Base-by-base conservation (phyloP, 208 protist genomes). In the Naegleria fowleri region DNA sequence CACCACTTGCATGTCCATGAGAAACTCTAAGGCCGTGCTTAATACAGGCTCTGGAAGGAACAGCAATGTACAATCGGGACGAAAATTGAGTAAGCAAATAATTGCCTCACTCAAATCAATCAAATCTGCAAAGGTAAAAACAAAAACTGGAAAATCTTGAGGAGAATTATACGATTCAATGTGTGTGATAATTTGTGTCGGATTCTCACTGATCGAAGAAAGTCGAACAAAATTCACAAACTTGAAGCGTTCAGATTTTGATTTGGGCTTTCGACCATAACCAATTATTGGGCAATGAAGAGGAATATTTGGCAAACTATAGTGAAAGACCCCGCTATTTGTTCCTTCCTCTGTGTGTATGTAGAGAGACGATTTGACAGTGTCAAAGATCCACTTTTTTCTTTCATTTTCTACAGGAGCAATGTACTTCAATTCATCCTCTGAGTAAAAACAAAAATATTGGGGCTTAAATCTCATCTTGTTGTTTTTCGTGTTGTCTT, bases 371-470 rank as follows among this genome's bases (percentile, higher is more conserved):
- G 15, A 38, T n/a, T 40, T 52, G n/a, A 58, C 5, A 25, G 4
- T 19, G 19, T 43, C 6, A 59, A 43, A 89, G 13, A 89, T 33
- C 86, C 86, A 89, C 9, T 67, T 40, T n/a, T 89, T 89, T 52
- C 86, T 39, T 22, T 59, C 5, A 33, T 4, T 89, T 67, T 89
- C 86, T 4, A 67, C n/a, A 19, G 86, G 86, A 29, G 43, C 6
- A 89, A 89, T 89, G 33, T 36, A 89, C 25, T 89, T 89, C 1
- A 13, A 4, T 40, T 67, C 41, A 89, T 89, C 86, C 39, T 89
- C 86, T 29, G 86, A 89, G 51, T 89, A 89, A 40, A 89, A 89
- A 67, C 86, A 67, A 89, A 89, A 89, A 11, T 89, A 89, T 33
- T 33, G 11, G 29, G 86, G 86, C 25, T 48, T 67, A 29, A n/a